Percentiles rank a stretch among this genome's conserved stretches.
phyloP scores from a whole-genome alignment of 2,329 filamentous ascomycete genomes.

The Pseudocercospora pini-densiflorae region DNA sequence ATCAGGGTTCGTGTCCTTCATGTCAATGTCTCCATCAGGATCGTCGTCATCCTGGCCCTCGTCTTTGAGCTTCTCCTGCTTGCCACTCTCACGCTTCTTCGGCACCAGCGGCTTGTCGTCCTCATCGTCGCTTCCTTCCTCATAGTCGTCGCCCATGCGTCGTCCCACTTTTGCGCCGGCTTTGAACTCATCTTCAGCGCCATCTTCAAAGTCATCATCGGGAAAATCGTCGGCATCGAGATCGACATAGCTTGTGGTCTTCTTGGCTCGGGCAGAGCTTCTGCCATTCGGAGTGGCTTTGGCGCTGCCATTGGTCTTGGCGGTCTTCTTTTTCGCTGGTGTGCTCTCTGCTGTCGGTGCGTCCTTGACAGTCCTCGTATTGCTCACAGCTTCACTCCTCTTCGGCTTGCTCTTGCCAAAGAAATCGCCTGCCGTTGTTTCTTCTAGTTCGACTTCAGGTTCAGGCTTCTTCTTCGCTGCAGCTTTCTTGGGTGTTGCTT shows the following conservation, averaged over 20 bases:
- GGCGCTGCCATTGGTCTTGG: constrained; percentile 36
- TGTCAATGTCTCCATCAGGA: constrained; percentile 55
- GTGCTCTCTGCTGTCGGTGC: constrained; percentile 34
- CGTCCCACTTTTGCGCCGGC: constrained; percentile 67
- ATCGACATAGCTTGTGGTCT: constrained; percentile 46
- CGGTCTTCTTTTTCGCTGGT: constrained; percentile 43
- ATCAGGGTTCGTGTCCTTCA: constrained; percentile 56
- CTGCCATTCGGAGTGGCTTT: constrained; percentile 44
- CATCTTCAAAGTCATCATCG: constrained; percentile 50
- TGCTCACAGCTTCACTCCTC: constrained; percentile 46
- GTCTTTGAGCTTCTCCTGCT: constrained; percentile 40
- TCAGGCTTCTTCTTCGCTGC: constrained; percentile 54
- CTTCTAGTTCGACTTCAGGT: constrained; percentile 45
- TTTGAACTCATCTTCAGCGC: constrained; percentile 82
- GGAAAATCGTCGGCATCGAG: constrained; percentile 42
- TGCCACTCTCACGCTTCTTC: constrained; percentile 30
- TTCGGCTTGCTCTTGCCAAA: constrained; percentile 63
- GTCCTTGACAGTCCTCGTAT: constrained; percentile 28
- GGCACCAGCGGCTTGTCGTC: constrained; percentile 71
- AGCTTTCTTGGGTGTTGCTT: constrained; percentile 56
- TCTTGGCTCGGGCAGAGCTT: constrained; percentile 47
- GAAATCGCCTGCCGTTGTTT: constrained; percentile 66
- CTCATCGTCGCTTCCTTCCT: constrained; percentile 64
- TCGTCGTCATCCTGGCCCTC: constrained; percentile 47
- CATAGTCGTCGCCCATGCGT: constrained; percentile 69